Evolutionary conservation across 129 eudicot species (phyloP), one percentile per base, ranked within the genome.

Genomic region (Pulicaria dysenterica): DNA sequence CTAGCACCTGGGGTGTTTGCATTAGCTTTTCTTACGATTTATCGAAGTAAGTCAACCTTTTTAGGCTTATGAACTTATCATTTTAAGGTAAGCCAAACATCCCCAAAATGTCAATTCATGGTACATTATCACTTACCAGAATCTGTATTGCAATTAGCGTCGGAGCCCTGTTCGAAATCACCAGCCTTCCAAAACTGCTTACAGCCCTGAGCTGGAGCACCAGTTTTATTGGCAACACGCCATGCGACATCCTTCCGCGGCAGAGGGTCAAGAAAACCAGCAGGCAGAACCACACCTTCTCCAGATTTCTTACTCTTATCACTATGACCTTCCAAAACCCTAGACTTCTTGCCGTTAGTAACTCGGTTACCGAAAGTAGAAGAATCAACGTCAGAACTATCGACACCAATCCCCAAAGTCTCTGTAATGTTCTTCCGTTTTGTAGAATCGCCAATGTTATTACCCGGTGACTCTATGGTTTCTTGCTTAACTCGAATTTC

Each of bases 161-260:
- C 68, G 1, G 73, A 70, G 51, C 73, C 81, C 8, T 67, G 89
- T 7, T 84, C 91, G 61, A 80, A 90, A 54, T 90, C 91, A 13
- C 89, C 96, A 12, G 96, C 96, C 56, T 90, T 90, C 96, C 96
- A 90, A 69, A 90, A 90, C 87, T 87, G 88, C 80, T 80, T 87
- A 73, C 71, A 58, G 48, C 56, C 50, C 70, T 39, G 73, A 44
- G 41, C 56, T 39, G 5, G 15, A 45, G 13, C 70, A 17, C n/a
- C 61, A 58, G 44, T 50, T 53, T 41, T 69, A 63, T 55, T 5
- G 13, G 74, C 64, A 64, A 8, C 50, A 45, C 61, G 31, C 31
- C 1, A 0, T 24, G 31, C 31, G 17, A 61, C 42, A n/a, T 79
- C 60, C 48, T 73, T 84, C 4, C 57, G 31, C 5, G 93, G 83